phyloP scores from a whole-genome alignment of 345 rosid genomes.

The Eucalyptus cloeziana region DNA sequence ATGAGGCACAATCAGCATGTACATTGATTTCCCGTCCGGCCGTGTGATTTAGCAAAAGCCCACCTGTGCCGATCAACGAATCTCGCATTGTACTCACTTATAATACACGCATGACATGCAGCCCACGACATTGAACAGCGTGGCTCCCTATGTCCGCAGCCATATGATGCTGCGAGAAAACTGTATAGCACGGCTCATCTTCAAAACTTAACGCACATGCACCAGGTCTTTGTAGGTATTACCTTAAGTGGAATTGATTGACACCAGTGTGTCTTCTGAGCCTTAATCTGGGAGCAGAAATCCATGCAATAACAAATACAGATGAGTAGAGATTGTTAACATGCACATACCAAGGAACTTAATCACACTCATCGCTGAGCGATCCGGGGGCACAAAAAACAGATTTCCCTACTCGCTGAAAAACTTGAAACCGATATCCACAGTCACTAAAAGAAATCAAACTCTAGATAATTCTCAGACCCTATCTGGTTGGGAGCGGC shows the following conservation, averaged over 20 bases:
- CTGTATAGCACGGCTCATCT: neutral
- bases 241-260: neutral
- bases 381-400: conserved; percentile 11
- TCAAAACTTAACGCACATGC: neutral
- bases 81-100: neutral
- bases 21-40: neutral
- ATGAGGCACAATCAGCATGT: neutral
- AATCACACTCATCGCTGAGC: conserved; percentile 15
- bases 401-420: conserved; percentile 19
- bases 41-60: neutral
- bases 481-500: conserved; percentile 35
- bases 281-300: neutral
- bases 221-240: neutral
- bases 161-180: neutral
- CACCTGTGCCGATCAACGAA: neutral
- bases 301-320: neutral
- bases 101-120: neutral
- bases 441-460: conserved; percentile 70
- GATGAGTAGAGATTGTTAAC: neutral
- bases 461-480: conserved; percentile 77
- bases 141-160: neutral
- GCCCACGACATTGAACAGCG: neutral
- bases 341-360: conserved; percentile 8
- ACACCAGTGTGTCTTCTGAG: neutral
- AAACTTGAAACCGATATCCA: conserved; percentile 9